A percentile compares a stretch with the other conserved stretches of the same genome.
These are phyloP conservation scores for Lipomyces spencermartinsiae DNA, from an alignment of 805 yeast species.

Conservation along the genomic window DNA sequence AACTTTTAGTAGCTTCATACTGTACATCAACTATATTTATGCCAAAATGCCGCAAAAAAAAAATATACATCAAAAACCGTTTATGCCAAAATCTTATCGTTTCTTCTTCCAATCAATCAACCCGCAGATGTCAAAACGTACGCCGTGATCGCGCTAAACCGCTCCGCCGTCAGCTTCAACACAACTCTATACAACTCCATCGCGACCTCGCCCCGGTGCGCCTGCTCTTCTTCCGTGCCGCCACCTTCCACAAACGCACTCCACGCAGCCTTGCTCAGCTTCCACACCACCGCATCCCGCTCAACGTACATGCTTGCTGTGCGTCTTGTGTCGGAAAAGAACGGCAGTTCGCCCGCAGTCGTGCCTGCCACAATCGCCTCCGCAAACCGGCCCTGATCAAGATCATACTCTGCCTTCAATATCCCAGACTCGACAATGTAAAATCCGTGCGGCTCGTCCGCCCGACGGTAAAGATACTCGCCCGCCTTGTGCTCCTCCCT, in stretches of 20 bases:
- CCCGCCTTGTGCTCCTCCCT: slow-evolving; percentile 57
- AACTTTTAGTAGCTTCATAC: too few relatives aligned
- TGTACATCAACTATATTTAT: too few relatives aligned
- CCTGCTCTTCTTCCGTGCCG: slow-evolving; percentile 26
- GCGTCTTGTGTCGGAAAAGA: slow-evolving; percentile 48
- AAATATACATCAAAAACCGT: neutral
- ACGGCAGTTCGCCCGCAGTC: slow-evolving; percentile 69
- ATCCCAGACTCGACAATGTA: slow-evolving; percentile 66
- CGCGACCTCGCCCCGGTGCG: slow-evolving; percentile 60
- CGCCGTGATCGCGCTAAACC: slow-evolving; percentile 78
- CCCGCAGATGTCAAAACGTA: slow-evolving; percentile 65
- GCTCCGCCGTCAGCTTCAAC: slow-evolving; percentile 66
- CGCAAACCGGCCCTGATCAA: slow-evolving; percentile 52
- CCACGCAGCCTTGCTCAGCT: slow-evolving; percentile 57
- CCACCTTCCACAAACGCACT: slow-evolving; percentile 20
- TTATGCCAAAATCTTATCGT: neutral
- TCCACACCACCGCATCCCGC: slow-evolving; percentile 72
- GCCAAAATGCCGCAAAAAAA: neutral
- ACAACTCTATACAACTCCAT: slow-evolving; percentile 69
- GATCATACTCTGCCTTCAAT: slow-evolving; percentile 58
- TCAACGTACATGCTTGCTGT: slow-evolving; percentile 60
- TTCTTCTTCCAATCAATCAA: neutral
- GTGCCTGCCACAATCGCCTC: slow-evolving; percentile 71
- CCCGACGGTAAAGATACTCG: slow-evolving; percentile 52
- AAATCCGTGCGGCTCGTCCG: slow-evolving; percentile 60